Evolutionary conservation across 306 rosid genomes (phyloP), one percentile per base, ranked within the genome.

Genomic region (Prunus mume): DNA sequence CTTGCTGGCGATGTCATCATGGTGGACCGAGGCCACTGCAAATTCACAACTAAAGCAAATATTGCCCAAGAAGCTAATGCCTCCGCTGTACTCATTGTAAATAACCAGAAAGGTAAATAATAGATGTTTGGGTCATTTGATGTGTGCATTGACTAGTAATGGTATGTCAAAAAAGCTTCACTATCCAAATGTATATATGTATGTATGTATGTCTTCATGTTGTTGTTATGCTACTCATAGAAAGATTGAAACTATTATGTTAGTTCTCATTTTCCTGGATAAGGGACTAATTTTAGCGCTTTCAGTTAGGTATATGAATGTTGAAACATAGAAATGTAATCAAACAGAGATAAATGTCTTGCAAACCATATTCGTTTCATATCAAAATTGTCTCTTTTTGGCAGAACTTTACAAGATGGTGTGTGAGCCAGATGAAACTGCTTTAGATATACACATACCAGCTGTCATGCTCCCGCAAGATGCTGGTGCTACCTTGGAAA

Each of bases 381-480:
- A 51, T 77, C 67, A 57, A 77, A 78, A 30, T 43, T 74, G 66
- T 47, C 76, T 78, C 73, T 80, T 79, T 70, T 30, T 80, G 78
- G 81, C 93, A 96, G 98, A 91, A 79, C 98, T 96, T 70, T 96
- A 91, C 84, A 92, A 92, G 98, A 96, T 96, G 99, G 97, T 96
- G 47, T 96, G 99, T 73, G 96, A 88, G 55, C 86, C 88, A 12
- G 88, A 89, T 75, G 98, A 96, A 89, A 88, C 89, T 55, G 93
- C 86, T 83, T 79, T 91, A 20, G 87, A 87, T 83, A 92, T 96
- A 79, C 86, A 78, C 86, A 96, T 96, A 84, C 96, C 98, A 50
- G 90, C 92, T 50, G 93, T 96, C 80, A 92, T 96, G 90, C 93
- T 96, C 71, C 99, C 99, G 46, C 93, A 25, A 38, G 97, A 89